Conservation (phyloP, 306 rosid genomes). For the Abrus pulchellus region DNA sequence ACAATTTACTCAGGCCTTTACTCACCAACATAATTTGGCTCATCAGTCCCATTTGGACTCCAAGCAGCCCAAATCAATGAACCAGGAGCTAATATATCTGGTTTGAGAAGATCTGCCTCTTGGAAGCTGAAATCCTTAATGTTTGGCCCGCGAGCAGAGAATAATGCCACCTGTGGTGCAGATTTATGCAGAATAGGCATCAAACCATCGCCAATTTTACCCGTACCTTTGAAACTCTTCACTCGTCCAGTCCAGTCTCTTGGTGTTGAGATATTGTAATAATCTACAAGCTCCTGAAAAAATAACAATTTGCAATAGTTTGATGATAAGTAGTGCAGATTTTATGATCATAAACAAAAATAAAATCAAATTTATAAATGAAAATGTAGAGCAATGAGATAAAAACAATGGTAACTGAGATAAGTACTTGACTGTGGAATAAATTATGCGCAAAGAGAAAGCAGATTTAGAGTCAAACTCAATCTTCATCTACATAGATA, state of each 20-base stretch:
- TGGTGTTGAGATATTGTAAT: constrained; percentile 86
- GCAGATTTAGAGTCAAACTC: constrained; percentile 17
- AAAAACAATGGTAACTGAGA: constrained; percentile 23
- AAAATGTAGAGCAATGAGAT: constrained; percentile 26
- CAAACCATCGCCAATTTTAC: constrained; percentile 93
- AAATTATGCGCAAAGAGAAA: constrained; percentile 11
- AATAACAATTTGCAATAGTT: constrained; percentile 40
- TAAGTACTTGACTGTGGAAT: constrained; percentile 32
- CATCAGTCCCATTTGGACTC: constrained; percentile 99
- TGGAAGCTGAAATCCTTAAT: constrained; percentile 91
- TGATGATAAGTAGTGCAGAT: constrained; percentile 31
- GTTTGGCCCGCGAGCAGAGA: constrained; percentile 98
- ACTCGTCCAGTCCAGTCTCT: constrained; percentile 99
- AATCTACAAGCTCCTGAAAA: constrained; percentile 87
- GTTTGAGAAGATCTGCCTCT: constrained; percentile 99
- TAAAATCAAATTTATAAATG: not conserved
- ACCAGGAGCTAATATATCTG: constrained; percentile 99
- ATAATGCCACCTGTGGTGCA: constrained; percentile 97
- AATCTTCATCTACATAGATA: constrained; percentile 20
- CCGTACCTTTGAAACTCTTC: constrained; percentile 81
- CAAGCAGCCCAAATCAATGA: constrained; percentile 99
- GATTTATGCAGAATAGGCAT: constrained; percentile 91
- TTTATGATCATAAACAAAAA: constrained; percentile 35
- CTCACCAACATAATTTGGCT: constrained; percentile 85
- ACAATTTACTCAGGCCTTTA: constrained; percentile 19